A percentile compares a stretch with the other conserved stretches of the same genome.
Evolutionary conservation across 306 rosid genomes (phyloP).

Genomic region (Cucumis hystrix): DNA sequence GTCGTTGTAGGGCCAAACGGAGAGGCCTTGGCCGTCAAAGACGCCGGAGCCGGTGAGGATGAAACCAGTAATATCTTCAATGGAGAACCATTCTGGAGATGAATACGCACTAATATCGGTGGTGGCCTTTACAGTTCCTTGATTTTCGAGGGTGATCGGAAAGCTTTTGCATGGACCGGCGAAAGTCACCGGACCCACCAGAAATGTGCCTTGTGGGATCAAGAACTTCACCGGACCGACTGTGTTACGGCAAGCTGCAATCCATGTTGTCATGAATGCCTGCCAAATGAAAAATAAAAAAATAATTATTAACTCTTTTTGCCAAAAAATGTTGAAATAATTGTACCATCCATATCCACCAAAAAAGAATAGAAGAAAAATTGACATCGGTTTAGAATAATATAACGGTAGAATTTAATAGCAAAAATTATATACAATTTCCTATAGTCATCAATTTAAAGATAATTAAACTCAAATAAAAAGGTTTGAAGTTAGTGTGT

Average conservation of each 20-base stretch:
- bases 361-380: too few relatives aligned
- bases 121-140: constrained; percentile 30
- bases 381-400: not conserved
- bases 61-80: constrained; percentile 21
- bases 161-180: constrained; percentile 55
- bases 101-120: constrained; percentile 30
- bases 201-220: constrained; percentile 41
- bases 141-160: constrained; percentile 33
- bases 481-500: not conserved
- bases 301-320: too few relatives aligned
- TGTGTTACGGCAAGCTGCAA: constrained; percentile 36
- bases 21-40: constrained; percentile 56
- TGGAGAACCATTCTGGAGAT: constrained; percentile 48
- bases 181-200: constrained; percentile 30
- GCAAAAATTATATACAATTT: too few relatives aligned
- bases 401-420: too few relatives aligned
- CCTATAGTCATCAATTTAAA: too few relatives aligned
- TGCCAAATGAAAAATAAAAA: not conserved
- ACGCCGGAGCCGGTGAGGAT: constrained; percentile 36
- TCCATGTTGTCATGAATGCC: constrained; percentile 67
- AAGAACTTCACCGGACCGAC: constrained; percentile 23
- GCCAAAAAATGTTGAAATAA: too few relatives aligned
- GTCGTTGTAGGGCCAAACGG: constrained; percentile 24
- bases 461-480: not conserved
- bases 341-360: too few relatives aligned